Base-by-base conservation (phyloP, 1,139 yeast species). In the Taphrina populina region DNA sequence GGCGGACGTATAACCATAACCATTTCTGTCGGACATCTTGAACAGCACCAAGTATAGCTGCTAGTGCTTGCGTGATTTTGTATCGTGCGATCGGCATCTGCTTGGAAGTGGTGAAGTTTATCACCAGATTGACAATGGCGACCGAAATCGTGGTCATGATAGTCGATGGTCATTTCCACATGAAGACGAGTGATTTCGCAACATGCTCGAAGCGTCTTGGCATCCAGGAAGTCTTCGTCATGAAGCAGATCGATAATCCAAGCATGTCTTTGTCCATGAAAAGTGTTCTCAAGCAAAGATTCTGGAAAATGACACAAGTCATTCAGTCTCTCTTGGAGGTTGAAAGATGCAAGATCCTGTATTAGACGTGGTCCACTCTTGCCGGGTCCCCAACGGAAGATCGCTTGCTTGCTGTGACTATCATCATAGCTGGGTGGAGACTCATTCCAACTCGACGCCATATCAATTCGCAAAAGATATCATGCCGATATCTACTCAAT, bases 361-460 rank as follows among this genome's bases (percentile, higher is more conserved):
- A 52, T 5, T 23, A 52, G 30, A 15, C 49, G 49, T 13, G 56
- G 56, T 13, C 49, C 49, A 20, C 56, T 52, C 43, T 52, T 33
- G 11, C 52, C 52, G 4, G 52, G 52, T 2, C 52, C 52, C 47
- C 47, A 43, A 11, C 47, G 24, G 13, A 24, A 43, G 6, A 30
- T 3, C 11, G 15, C 20, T 19, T 13, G 13, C 17, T 2, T 29
- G 19, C 15, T 10, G 13, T 10, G 11, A 2, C 4, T 8, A 26
- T 29, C 37, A 20, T 21, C 27, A 19, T 43, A 43, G 37, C 32
- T n/a, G 15, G 47, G 47, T 7, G 47, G 47, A 19, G 37, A 29
- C 13, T 37, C 30, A 27, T 11, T 27, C n/a, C n/a, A n/a, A n/a
- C n/a, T n/a, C n/a, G n/a, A n/a, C n/a, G n/a, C n/a, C n/a, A n/a